Conservation (phyloP, 2,329 filamentous ascomycete genomes). For the Epichloe elymi region DNA sequence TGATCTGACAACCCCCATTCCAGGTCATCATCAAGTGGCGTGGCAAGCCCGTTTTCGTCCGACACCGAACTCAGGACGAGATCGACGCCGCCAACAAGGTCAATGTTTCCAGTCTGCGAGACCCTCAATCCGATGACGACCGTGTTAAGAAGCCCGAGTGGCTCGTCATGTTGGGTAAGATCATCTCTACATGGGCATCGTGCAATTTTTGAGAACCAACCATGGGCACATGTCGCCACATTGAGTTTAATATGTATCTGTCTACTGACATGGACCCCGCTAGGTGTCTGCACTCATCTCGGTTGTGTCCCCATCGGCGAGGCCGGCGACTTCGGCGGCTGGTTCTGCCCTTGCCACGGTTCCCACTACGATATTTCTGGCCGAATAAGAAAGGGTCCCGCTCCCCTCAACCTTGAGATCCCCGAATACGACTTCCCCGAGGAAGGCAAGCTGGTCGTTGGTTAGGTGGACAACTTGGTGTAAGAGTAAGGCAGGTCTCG, state of each 20-base stretch:
- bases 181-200: background rate
- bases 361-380: constrained; percentile 99
- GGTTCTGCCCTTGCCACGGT: constrained; percentile 99
- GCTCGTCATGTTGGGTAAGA: constrained; percentile 89
- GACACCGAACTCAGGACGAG: constrained; percentile 86
- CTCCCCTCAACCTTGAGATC: constrained; percentile 93
- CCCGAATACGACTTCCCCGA: constrained; percentile 86
- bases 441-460: constrained; percentile 79
- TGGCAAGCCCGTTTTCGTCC: constrained; percentile 99
- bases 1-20: background rate
- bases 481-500: constrained; percentile 9
- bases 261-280: background rate
- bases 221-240: background rate
- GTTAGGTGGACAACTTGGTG: constrained; percentile 43
- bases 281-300: constrained; percentile 96
- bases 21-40: constrained; percentile 99
- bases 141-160: constrained; percentile 98
- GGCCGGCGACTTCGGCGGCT: constrained; percentile 93
- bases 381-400: constrained; percentile 93
- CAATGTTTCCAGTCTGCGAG: constrained; percentile 71
- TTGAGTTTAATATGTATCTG: background rate
- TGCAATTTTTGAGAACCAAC: background rate
- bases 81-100: constrained; percentile 90
- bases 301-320: constrained; percentile 99
- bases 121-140: constrained; percentile 81